These are phyloP conservation scores for Picocystis salinarum DNA, from an alignment of 139 green algal genomes.

Conservation along the genomic window DNA sequence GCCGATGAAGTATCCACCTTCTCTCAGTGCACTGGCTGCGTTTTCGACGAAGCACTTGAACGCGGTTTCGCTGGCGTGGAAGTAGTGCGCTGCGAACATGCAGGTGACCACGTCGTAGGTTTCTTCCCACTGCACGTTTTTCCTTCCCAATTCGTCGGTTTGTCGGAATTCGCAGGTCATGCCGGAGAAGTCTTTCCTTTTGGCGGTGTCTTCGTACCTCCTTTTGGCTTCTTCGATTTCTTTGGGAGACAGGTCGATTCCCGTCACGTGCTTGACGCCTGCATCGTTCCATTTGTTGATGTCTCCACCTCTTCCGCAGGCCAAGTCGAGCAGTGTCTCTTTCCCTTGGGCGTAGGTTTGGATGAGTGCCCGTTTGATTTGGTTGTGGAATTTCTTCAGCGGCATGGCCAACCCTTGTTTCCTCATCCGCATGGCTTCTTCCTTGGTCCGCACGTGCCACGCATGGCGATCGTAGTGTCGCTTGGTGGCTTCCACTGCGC, in stretches of 20 bases:
- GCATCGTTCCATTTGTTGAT: conserved; percentile 68
- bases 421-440: conserved; percentile 33
- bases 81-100: conserved; percentile 95
- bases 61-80: conserved; percentile 46
- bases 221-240: conserved; percentile 59
- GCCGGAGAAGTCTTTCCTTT: neutral
- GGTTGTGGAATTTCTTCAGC: conserved; percentile 78
- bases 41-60: conserved; percentile 56
- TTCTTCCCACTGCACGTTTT: too few relatives aligned
- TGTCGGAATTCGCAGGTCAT: neutral
- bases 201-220: conserved; percentile 42
- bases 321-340: conserved; percentile 54
- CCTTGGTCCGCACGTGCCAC: neutral
- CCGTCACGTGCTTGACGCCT: conserved; percentile 47
- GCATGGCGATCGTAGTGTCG: conserved; percentile 2
- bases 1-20: conserved; percentile 66
- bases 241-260: conserved; percentile 55
- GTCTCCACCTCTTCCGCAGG: conserved; percentile 74
- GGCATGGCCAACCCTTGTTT: conserved; percentile 31
- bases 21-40: conserved; percentile 54
- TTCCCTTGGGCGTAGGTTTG: conserved; percentile 32
- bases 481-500: conserved; percentile 1
- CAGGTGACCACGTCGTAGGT: conserved; percentile 23
- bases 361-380: conserved; percentile 65
- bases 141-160: neutral